These are phyloP conservation scores for Pyrrhoderma lamaoense DNA, from an alignment of 1,284 basidiomycete species.

Conservation along the genomic window DNA sequence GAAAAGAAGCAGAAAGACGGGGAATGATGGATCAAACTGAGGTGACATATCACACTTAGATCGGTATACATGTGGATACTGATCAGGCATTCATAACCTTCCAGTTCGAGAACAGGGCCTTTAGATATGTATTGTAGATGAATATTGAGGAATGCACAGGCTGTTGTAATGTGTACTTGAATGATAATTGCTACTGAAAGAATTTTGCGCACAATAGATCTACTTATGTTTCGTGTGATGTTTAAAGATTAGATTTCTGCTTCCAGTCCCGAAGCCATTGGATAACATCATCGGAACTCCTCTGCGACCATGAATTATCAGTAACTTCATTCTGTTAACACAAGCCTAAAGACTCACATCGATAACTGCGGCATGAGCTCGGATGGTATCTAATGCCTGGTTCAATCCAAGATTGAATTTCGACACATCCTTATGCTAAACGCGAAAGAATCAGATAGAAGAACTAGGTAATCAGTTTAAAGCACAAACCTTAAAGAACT, in stretches of 20 bases:
- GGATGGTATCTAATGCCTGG: conserved; percentile 63
- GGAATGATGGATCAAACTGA: conserved; percentile 17
- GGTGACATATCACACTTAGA: too few relatives aligned
- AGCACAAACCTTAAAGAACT: conserved; percentile 14
- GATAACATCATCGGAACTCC: conserved; percentile 37
- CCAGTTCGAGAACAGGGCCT: conserved; percentile 14
- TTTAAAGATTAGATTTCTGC: conserved; percentile 20
- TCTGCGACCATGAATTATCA: conserved; percentile 32
- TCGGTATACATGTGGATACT: neutral
- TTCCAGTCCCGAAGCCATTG: conserved; percentile 50
- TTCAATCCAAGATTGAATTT: conserved; percentile 57
- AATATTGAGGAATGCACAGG: neutral
- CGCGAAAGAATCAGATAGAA: too few relatives aligned
- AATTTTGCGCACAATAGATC: neutral
- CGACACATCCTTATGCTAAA: conserved; percentile 53
- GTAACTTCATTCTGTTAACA: neutral
- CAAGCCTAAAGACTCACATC: conserved; percentile 38
- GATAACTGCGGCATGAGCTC: conserved; percentile 50
- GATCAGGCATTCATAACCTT: neutral
- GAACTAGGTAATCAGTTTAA: too few relatives aligned
- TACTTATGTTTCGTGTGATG: neutral
- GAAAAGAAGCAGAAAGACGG: conserved; percentile 7
- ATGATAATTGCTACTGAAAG: too few relatives aligned
- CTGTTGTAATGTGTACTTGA: too few relatives aligned
- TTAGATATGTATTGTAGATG: conserved; percentile 14